Conservation (phyloP, 179 eudicot genomes). For the Spinacia oleracea region DNA sequence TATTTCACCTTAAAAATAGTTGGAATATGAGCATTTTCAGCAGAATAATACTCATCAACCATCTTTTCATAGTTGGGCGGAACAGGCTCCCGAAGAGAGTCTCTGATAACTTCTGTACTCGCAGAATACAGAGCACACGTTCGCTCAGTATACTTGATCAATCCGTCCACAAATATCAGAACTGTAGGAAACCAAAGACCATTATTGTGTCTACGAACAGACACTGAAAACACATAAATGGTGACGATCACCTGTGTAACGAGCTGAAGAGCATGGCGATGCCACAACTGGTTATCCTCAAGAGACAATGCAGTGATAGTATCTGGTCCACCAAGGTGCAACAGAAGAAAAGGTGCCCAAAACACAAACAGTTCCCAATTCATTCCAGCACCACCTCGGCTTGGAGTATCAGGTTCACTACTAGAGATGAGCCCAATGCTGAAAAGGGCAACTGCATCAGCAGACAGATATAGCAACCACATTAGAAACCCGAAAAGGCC, state of each 20-base stretch:
- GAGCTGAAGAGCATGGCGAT: constrained; percentile 20
- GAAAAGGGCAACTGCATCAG: constrained; percentile 16
- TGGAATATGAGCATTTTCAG: background rate
- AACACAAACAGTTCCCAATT: constrained; percentile 9
- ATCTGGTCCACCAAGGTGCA: constrained; percentile 28
- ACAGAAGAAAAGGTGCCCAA: constrained; percentile 26
- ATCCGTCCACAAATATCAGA: constrained; percentile 19
- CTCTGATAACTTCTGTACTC: background rate
- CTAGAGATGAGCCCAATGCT: constrained; percentile 13
- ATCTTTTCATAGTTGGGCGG: background rate
- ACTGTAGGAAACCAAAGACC: background rate
- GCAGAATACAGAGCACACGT: constrained; percentile 22
- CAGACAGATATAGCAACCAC: constrained; percentile 16
- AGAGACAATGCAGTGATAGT: constrained; percentile 26
- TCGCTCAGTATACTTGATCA: constrained; percentile 22
- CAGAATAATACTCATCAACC: background rate
- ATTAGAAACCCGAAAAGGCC: background rate
- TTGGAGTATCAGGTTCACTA: background rate
- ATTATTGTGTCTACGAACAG: background rate
- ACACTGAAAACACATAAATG: constrained; percentile 13
- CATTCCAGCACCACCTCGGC: background rate
- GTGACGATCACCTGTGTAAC: constrained; percentile 1
- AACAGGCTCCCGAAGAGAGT: background rate
- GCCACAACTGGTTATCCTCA: constrained; percentile 26
- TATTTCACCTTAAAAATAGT: background rate